Base-by-base conservation (phyloP, 2,329 filamentous ascomycete genomes). In the Arthrobotrys pseudoclavata region DNA sequence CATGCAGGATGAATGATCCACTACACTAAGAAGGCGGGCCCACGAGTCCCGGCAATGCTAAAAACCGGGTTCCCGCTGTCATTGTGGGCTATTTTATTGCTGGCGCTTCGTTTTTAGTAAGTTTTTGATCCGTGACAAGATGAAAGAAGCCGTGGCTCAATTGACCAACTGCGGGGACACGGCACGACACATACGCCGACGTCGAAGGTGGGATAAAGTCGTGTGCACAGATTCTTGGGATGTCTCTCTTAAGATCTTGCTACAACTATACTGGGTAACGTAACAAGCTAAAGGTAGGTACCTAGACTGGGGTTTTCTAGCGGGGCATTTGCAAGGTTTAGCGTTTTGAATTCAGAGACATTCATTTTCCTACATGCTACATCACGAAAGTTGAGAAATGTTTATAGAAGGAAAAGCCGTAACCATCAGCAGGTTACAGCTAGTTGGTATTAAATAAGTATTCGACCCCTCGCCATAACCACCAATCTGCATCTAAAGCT, bases 111-210 rank as follows among this genome's bases (percentile, higher is more conserved):
- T 10, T 12, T 5, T 20, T 60, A 24, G 3, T n/a, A 18, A 53
- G 13, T 3, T 5, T 37, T 29, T 55, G 22, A 53, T 53, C 29
- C 37, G 34, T 47, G 24, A 34, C n/a, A 22, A 18, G 22, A 22
- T 45, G 24, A n/a, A 60, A 60, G 24, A 60, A 68, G 66, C 66
- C 66, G 66, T 69, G 66, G 66, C 66, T 69, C 66, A 69, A 69
- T 31, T 48, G 31, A 12, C 40, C 6, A 62, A 29, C 20, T 62
- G 31, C 53, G 31, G 52, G 53, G 53, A 31, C 52, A 55, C 52
- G 52, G 52, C 52, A 55, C 15, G n/a, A 55, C 22, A 34, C n/a
- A 40, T 31, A 37, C 52, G 6, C n/a, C 7, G 10, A 22, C 26
- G 45, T 47, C 34, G 20, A 18, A 26, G 47, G 47, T 66, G 31